These are phyloP conservation scores for Globisporangium recalcitrans DNA, from an alignment of 352 stramenopile species.

Conservation along the genomic window DNA sequence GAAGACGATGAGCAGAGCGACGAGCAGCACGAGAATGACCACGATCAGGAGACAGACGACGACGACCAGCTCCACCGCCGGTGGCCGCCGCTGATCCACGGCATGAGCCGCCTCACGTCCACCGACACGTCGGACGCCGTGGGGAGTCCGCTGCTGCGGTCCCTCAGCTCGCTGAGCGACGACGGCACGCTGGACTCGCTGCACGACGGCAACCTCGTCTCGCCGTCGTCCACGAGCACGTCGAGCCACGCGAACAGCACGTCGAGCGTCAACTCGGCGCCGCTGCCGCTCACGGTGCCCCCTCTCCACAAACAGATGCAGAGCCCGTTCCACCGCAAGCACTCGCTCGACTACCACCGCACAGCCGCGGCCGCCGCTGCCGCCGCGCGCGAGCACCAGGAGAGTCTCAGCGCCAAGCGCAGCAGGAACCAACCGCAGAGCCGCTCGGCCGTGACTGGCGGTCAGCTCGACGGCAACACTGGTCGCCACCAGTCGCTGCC, in stretches of 20 bases:
- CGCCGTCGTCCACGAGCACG: conserved; percentile 51
- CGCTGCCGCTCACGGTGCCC: conserved; percentile 15
- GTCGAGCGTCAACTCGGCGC: conserved; percentile 29
- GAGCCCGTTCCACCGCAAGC: conserved; percentile 29
- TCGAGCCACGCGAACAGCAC: conserved; percentile 32
- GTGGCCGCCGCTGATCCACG: conserved; percentile 13
- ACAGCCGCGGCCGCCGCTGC: conserved; percentile 15
- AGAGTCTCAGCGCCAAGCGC: conserved; percentile 11
- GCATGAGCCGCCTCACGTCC: conserved; percentile 12
- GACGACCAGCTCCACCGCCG: neutral
- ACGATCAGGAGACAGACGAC: neutral
- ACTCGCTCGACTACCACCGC: conserved; percentile 32
- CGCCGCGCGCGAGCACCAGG: conserved; percentile 20
- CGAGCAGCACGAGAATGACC: conserved; percentile 2
- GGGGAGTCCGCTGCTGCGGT: conserved; percentile 32
- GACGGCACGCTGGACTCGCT: conserved; percentile 32
- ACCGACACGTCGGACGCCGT: conserved; percentile 23
- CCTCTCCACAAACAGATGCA: conserved; percentile 21
- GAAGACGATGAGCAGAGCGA: neutral
- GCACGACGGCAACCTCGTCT: conserved; percentile 47
- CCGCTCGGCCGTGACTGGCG: neutral
- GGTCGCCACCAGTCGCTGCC: conserved; percentile 51
- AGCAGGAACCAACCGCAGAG: conserved; percentile 12
- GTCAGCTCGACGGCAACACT: conserved; percentile 15
- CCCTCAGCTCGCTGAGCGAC: conserved; percentile 35